Conservation (phyloP, 2,329 filamentous ascomycete species). For the Diplocarpon mali region DNA sequence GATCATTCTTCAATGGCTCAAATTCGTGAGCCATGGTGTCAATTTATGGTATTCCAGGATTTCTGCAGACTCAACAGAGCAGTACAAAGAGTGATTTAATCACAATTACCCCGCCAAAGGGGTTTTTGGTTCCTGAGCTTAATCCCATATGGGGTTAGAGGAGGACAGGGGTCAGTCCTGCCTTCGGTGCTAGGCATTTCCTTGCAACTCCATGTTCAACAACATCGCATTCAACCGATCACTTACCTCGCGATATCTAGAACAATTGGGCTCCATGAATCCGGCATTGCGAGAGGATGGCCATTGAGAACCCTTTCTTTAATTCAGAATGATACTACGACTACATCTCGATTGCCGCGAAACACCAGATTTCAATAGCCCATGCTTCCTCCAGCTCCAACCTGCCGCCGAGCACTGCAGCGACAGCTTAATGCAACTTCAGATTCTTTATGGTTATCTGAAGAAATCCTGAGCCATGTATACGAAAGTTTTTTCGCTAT, state of each 20-base stretch:
- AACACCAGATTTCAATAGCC: conserved; percentile 13
- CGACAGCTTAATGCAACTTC: conserved; percentile 29
- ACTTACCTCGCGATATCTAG: no score
- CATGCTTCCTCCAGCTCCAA: conserved; percentile 37
- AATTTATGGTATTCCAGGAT: neutral
- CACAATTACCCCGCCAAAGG: conserved; percentile 5
- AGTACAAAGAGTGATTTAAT: conserved; percentile 22
- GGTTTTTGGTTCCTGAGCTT: neutral
- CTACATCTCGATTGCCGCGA: neutral
- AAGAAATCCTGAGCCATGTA: conserved; percentile 40
- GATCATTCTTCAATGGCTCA: conserved; percentile 80
- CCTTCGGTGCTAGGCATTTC: no score
- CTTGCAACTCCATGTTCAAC: no score
- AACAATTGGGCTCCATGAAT: no score
- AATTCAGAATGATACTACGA: neutral
- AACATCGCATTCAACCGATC: no score
- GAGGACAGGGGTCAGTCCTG: no score
- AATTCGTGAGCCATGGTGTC: conserved; percentile 56
- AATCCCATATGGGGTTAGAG: no score
- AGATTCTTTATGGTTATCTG: conserved; percentile 47
- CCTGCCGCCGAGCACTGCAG: conserved; percentile 39
- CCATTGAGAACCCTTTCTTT: neutral
- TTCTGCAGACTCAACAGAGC: neutral
- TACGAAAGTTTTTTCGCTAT: conserved; percentile 36
- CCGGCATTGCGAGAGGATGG: no score